phyloP scores from a whole-genome alignment of 805 yeast species.

The Myxozyma monticola region DNA sequence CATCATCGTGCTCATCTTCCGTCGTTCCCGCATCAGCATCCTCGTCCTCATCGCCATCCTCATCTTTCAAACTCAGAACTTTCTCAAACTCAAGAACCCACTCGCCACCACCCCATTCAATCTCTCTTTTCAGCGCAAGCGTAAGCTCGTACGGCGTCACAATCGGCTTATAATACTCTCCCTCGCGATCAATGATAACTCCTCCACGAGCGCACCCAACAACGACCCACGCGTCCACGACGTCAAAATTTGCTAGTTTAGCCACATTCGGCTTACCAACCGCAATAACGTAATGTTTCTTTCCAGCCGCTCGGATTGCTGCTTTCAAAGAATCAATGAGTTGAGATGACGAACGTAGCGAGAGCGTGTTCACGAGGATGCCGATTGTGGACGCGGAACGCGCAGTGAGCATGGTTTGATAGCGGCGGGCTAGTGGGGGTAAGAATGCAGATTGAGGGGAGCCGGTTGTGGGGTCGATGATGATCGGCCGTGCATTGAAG shows the following conservation, averaged over 20 bases:
- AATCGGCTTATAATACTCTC: constrained; percentile 85
- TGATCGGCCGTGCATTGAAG: constrained; percentile 43
- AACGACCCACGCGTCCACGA: constrained; percentile 91
- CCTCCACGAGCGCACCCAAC: constrained; percentile 96
- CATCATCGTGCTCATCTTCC: constrained; percentile 46
- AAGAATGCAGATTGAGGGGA: not conserved
- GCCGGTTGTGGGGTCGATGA: constrained; percentile 20
- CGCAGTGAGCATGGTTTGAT: constrained; percentile 82
- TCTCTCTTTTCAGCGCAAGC: constrained; percentile 71
- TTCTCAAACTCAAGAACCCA: constrained; percentile 84
- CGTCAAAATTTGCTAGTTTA: constrained; percentile 91
- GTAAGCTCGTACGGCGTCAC: constrained; percentile 90
- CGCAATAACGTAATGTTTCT: constrained; percentile 89
- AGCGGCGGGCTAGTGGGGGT: constrained; percentile 71
- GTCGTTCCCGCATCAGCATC: constrained; percentile 33
- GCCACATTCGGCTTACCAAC: constrained; percentile 99
- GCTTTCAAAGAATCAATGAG: constrained; percentile 61
- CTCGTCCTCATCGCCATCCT: constrained; percentile 19
- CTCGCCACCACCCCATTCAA: constrained; percentile 81
- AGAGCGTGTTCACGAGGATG: constrained; percentile 82
- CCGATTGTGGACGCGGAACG: constrained; percentile 92
- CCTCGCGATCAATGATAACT: constrained; percentile 72
- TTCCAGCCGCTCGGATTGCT: constrained; percentile 71
- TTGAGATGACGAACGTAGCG: constrained; percentile 70
- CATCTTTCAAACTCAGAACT: constrained; percentile 41